Conservation (phyloP, 2,329 filamentous ascomycete genomes). For the Xylariaceae sp. region DNA sequence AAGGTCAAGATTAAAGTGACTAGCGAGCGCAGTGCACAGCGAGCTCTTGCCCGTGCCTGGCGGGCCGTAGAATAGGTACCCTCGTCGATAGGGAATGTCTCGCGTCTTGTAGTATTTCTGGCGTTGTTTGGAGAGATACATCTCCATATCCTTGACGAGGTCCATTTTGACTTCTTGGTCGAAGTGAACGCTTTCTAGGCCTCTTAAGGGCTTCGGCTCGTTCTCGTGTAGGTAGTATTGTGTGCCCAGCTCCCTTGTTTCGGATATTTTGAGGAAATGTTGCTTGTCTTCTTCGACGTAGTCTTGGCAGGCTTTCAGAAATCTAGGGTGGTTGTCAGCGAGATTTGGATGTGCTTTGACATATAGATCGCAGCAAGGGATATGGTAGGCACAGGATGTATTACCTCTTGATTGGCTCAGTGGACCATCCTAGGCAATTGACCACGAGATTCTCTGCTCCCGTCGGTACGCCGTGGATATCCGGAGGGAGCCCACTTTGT, state of each 20-base stretch:
- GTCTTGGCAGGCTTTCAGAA: slow-evolving; percentile 28
- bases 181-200: slow-evolving; percentile 36
- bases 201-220: slow-evolving; percentile 32
- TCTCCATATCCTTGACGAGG: slow-evolving; percentile 65
- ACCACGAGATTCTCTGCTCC: slow-evolving; percentile 23
- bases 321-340: slow-evolving; percentile 1
- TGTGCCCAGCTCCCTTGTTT: slow-evolving; percentile 24
- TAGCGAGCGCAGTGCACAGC: slow-evolving; percentile 71
- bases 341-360: background rate
- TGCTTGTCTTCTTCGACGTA: slow-evolving; percentile 36
- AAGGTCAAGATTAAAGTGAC: slow-evolving; percentile 69
- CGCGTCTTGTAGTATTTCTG: slow-evolving; percentile 68
- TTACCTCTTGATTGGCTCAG: slow-evolving; percentile 28
- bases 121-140: slow-evolving; percentile 51
- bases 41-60: slow-evolving; percentile 72
- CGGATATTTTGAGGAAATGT: slow-evolving; percentile 35
- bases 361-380: background rate
- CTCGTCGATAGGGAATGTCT: slow-evolving; percentile 71
- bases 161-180: slow-evolving; percentile 49
- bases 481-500: background rate
- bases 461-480: background rate
- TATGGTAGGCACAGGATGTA: no score
- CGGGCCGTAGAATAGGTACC: slow-evolving; percentile 70
- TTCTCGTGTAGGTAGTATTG: no score
- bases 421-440: slow-evolving; percentile 37